Evolutionary conservation across 768 basidiomycete species (phyloP), one percentile per base, ranked within the genome.

Genomic region (Suillus weaverae): DNA sequence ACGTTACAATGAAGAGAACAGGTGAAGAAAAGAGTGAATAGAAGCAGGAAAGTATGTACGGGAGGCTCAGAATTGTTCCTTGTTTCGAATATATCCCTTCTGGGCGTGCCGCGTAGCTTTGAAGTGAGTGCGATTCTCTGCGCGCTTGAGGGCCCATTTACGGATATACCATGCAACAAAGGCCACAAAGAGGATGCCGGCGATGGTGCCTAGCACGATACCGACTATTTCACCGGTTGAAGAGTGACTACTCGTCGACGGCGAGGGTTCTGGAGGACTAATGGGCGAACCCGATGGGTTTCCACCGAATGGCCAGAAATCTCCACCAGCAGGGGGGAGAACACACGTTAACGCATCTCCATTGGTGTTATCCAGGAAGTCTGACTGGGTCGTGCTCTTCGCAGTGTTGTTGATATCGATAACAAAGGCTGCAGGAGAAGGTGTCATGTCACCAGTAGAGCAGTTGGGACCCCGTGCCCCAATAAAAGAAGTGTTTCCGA

Each of bases 401-500:
- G 74, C 67, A 1, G 81, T 80, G 43, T 77, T 82, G 64, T 71
- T 82, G 60, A 70, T 72, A 64, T 87, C 85, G 36, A 86, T 72
- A 60, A 93, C 80, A 71, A 90, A 91, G 5, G 90, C 76, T 32
- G 83, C 80, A 22, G 89, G 84, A 8, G 72, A 54, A 30, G 89
- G 90, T 4, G 83, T 80, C 33, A 73, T 67, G 63, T 86, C 83
- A 30, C 70, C 73, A 30, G 76, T 65, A 35, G 80, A 84, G 74
- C 91, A 92, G 65, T 90, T 88, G 5, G 86, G 85, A 5, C 90
- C 90, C 7, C 81, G 81, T 14, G 80, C 80, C 44, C 91, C 91
- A 64, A 93, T 87, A 76, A 92, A 92, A 8, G 89, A 86, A 8
- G 88, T 89, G 73, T 92, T 92, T 14, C 87, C 89, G 8, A 84